Conservation (phyloP, 1,284 basidiomycete species). For the Phaffia rhodozyma region DNA sequence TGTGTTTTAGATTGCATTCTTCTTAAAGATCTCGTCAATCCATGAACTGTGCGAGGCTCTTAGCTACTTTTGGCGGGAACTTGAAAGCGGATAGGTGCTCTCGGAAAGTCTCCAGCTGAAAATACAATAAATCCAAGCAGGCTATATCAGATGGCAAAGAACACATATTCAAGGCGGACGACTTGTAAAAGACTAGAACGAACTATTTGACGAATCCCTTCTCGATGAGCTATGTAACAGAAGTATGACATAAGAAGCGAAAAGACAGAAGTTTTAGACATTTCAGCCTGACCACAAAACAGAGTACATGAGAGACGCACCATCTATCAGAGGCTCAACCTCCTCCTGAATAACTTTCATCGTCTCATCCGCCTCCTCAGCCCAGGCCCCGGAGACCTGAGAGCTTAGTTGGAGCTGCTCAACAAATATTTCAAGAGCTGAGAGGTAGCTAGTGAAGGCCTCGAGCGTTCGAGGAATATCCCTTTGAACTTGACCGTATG, state of each 20-base stretch:
- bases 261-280: constrained; percentile 4
- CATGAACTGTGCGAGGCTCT: constrained; percentile 55
- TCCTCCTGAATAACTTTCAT: constrained; percentile 36
- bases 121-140: too few relatives aligned
- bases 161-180: too few relatives aligned
- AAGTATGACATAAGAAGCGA: neutral
- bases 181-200: too few relatives aligned
- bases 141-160: too few relatives aligned
- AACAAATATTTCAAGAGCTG: constrained; percentile 52
- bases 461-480: constrained; percentile 70
- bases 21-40: constrained; percentile 32
- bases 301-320: constrained; percentile 37
- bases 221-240: constrained; percentile 47
- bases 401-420: constrained; percentile 38
- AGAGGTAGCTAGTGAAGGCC: constrained; percentile 53
- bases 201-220: constrained; percentile 52
- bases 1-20: neutral
- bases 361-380: constrained; percentile 18
- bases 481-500: constrained; percentile 66
- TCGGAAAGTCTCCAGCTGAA: constrained; percentile 48
- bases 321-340: constrained; percentile 46
- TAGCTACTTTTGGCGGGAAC: constrained; percentile 53
- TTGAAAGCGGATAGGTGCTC: constrained; percentile 61
- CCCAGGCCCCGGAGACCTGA: neutral
- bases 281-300: neutral